Percentiles rank a stretch among this genome's conserved stretches.
phyloP scores from a whole-genome alignment of 805 yeast species.

The Saturnispora galanensis region DNA sequence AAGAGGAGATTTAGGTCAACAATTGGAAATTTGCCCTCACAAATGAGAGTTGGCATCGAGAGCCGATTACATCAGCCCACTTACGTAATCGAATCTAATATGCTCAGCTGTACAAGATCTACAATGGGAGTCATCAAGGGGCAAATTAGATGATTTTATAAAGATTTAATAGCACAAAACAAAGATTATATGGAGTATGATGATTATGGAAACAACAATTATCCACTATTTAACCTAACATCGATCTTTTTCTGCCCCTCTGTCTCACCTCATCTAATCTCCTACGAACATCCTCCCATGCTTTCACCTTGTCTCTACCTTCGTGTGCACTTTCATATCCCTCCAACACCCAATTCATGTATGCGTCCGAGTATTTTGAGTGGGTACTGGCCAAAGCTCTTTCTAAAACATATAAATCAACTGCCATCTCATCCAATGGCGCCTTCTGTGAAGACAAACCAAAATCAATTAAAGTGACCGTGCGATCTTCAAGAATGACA shows the following conservation, averaged over 20 bases:
- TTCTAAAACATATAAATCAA: slow-evolving; percentile 90
- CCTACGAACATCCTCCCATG: slow-evolving; percentile 42
- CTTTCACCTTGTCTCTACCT: slow-evolving; percentile 30
- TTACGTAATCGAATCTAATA: neutral
- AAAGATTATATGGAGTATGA: neutral
- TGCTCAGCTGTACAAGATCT: neutral
- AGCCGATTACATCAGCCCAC: too few relatives aligned
- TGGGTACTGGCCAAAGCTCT: slow-evolving; percentile 89
- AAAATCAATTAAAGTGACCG: slow-evolving; percentile 60
- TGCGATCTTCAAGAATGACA: slow-evolving; percentile 30
- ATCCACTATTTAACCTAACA: slow-evolving; percentile 50
- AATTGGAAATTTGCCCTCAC: too few relatives aligned
- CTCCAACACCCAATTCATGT: slow-evolving; percentile 59
- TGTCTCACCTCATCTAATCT: slow-evolving; percentile 76
- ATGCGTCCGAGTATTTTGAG: slow-evolving; percentile 55
- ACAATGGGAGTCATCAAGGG: too few relatives aligned
- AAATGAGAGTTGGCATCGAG: too few relatives aligned
- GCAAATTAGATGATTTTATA: too few relatives aligned
- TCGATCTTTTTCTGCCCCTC: slow-evolving; percentile 91
- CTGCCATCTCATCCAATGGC: slow-evolving; percentile 87
- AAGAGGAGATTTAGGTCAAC: neutral
- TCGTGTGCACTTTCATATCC: slow-evolving; percentile 43
- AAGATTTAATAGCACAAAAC: neutral
- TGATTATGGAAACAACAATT: neutral
- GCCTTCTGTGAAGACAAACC: slow-evolving; percentile 75